These are phyloP conservation scores for Carnegiea gigantea DNA, from an alignment of 179 eudicot genomes.

Conservation along the genomic window DNA sequence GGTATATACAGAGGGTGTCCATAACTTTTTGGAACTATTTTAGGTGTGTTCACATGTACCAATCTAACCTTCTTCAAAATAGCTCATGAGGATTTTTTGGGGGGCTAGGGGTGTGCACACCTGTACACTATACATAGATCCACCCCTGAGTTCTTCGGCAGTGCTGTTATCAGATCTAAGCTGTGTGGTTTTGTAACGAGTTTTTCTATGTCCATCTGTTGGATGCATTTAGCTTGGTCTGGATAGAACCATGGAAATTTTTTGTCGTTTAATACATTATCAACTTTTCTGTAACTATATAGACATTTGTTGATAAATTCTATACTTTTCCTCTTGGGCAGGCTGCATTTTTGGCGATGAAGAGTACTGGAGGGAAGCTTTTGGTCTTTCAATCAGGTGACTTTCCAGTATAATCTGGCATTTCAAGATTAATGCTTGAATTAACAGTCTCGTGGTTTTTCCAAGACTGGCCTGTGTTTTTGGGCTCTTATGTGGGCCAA, in stretches of 20 bases:
- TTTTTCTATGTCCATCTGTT: neutral
- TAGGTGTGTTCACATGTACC: too few species aligned
- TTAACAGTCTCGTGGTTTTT: neutral
- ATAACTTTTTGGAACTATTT: too few species aligned
- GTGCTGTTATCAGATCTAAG: neutral
- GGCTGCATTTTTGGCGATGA: constrained; percentile 98
- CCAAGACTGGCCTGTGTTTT: neutral
- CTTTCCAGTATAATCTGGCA: constrained; percentile 10
- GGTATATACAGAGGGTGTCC: too few species aligned
- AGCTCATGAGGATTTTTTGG: too few species aligned
- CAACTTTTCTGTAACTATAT: neutral
- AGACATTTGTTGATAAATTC: neutral
- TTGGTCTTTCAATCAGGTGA: constrained; percentile 93
- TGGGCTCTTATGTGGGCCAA: neutral
- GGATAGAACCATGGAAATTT: neutral
- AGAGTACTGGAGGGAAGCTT: constrained; percentile 92
- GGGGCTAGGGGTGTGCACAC: too few species aligned
- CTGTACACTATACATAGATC: too few species aligned
- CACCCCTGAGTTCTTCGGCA: neutral
- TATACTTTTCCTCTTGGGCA: constrained; percentile 29
- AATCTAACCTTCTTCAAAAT: too few species aligned
- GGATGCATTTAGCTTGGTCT: neutral
- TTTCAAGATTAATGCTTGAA: constrained; percentile 9
- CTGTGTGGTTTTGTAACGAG: neutral
- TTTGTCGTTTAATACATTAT: neutral